These are phyloP conservation scores for Leptographium wingfieldii DNA, from an alignment of 2,329 filamentous ascomycete genomes.

Conservation along the genomic window DNA sequence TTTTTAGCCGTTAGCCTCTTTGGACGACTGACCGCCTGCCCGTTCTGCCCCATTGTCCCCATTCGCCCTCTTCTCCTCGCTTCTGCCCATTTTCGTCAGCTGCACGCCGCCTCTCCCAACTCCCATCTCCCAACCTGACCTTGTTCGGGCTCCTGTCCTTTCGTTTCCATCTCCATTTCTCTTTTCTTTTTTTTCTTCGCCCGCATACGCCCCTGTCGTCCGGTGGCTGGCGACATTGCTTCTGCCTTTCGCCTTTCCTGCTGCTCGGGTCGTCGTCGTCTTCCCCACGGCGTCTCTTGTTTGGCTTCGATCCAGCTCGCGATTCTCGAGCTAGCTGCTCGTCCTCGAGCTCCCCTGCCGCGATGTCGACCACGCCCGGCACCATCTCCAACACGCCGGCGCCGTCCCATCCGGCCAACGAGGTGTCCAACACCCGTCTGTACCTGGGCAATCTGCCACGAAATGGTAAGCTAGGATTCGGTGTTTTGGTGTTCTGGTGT, in stretches of 20 bases:
- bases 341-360: background rate
- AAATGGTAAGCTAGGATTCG: slow-evolving; percentile 47
- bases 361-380: background rate
- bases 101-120: background rate
- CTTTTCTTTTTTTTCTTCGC: background rate
- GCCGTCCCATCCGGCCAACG: slow-evolving; percentile 19
- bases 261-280: background rate
- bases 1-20: background rate
- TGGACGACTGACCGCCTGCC: background rate
- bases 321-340: background rate
- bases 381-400: background rate
- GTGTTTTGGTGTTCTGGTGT: background rate
- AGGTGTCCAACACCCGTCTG: slow-evolving; percentile 49
- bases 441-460: slow-evolving; percentile 63
- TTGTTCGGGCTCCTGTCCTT: background rate
- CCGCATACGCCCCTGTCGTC: background rate
- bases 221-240: background rate
- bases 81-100: background rate
- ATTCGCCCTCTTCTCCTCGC: background rate
- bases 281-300: background rate
- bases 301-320: background rate
- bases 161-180: background rate
- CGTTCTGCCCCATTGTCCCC: too few relatives aligned
- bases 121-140: background rate
- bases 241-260: background rate